phyloP scores from a whole-genome alignment of 192 early-diverging fungal genomes.

The Dissophora ornata region DNA sequence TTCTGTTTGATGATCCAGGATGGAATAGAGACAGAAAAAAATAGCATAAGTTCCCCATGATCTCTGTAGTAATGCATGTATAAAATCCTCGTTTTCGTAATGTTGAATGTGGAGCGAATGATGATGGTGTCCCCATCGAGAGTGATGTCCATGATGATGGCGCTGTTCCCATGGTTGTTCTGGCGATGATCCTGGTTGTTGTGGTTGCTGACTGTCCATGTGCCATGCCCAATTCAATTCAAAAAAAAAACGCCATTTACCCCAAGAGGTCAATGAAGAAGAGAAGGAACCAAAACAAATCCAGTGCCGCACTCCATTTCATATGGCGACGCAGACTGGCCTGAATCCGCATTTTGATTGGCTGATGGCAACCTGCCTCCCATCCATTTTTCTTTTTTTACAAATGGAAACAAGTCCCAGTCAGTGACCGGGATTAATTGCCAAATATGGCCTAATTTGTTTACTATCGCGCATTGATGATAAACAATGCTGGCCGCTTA shows the following conservation, averaged over 20 bases:
- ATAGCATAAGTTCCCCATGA: conserved; percentile 26
- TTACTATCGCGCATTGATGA: too few species aligned
- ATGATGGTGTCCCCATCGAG: conserved; percentile 25
- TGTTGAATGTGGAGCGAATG: neutral
- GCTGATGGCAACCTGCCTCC: neutral
- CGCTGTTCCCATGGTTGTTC: neutral
- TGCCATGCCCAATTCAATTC: neutral
- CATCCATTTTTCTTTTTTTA: conserved; percentile 7
- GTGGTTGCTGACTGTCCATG: neutral
- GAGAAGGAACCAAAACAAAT: conserved; percentile 43
- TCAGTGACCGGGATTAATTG: conserved; percentile 13
- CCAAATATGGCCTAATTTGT: neutral
- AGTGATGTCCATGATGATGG: neutral
- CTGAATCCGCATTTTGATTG: conserved; percentile 4
- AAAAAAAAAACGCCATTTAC: conserved; percentile 9
- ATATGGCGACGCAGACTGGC: neutral
- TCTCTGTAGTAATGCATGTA: neutral
- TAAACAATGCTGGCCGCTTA: neutral
- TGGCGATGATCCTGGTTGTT: neutral
- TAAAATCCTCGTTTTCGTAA: too few species aligned
- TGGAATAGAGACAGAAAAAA: neutral
- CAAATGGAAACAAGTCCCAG: neutral
- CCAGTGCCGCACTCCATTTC: neutral
- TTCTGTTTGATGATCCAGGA: conserved; percentile 22
- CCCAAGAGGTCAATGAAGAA: conserved; percentile 51